Evolutionary conservation across 495 filamentous ascomycete genomes (phyloP), one percentile per base, ranked within the genome.

Genomic region (Penicillium nucicola): DNA sequence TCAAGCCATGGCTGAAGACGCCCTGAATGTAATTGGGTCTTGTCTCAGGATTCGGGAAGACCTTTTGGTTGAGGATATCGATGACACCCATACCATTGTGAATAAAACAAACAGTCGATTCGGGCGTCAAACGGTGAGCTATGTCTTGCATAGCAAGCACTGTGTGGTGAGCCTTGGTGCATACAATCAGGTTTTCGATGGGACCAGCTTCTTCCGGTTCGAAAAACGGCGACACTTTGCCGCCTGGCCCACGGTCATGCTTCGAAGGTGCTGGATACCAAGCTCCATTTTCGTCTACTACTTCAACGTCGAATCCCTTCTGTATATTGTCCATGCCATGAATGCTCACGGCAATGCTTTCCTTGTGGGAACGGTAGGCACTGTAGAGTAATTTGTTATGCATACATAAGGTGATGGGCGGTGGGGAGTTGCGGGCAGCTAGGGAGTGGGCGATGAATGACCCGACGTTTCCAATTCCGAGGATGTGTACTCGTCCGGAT

Each of bases 1-100:
- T 79, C 3, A 95, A 50, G 4, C 74, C 76, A 54, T 95, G 86
- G 6, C 80, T 82, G 47, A 86, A 73, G 42, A 92, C 80, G 2
- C 86, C 89, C 11, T 88, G 65, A 36, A 96, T 74, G 56, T 91
- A 96, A 35, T 81, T 76, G 2, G 93, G 93, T 18, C 90, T 79
- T 0, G 57, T 67, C 4, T 57, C 50, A 2, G 80, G 75, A 57
- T 90, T 75, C 0, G 81, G 77, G 58, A 95, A 98, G 11, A 92
- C 57, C 2, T 69, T 47, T 9, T 77, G 56, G 53, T 88, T 88
- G 15, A 96, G 68, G 31, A 78, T 75, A n/a, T 96, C 89, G 22
- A 90, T 68, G 3, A 86, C 65, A 2, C 92, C 92, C 72, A 97
- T 80, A 4, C 90, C 91, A 40, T 92, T 88, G 44, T 95, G 87